phyloP scores from a whole-genome alignment of 306 rosid genomes.

The Sophora flavescens region DNA sequence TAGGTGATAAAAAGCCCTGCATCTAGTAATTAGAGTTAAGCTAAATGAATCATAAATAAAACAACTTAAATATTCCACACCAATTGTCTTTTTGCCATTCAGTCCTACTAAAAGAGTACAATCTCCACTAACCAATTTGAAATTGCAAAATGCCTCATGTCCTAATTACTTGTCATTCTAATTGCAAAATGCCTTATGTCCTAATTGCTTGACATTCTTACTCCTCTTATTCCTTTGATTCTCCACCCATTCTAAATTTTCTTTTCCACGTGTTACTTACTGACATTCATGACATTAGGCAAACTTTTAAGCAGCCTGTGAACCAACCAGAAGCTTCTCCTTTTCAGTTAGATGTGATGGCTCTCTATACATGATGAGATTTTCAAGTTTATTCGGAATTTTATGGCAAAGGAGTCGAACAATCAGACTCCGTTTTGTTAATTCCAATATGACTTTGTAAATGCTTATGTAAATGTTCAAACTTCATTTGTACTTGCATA shows the following conservation, averaged over 20 bases:
- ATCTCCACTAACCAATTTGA: neutral
- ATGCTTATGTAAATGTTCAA: conserved; percentile 8
- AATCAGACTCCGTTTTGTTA: neutral
- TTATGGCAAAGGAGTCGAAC: neutral
- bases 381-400: neutral
- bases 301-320: neutral
- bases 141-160: neutral
- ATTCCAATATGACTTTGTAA: neutral
- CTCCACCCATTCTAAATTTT: neutral
- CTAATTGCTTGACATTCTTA: neutral
- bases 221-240: neutral
- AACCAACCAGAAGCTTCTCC: conserved; percentile 10
- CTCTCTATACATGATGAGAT: neutral
- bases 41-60: conserved; percentile 1
- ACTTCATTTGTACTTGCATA: neutral
- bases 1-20: neutral
- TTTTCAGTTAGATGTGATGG: conserved; percentile 2
- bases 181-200: too few relatives aligned
- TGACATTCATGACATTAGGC: neutral
- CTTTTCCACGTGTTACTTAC: neutral
- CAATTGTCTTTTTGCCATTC: conserved; percentile 1
- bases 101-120: conserved; percentile 11
- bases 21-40: conserved; percentile 21
- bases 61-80: conserved; percentile 2
- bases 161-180: neutral